Base-by-base conservation (phyloP, 805 yeast genomes). In the Blastobotrys terrestris region DNA sequence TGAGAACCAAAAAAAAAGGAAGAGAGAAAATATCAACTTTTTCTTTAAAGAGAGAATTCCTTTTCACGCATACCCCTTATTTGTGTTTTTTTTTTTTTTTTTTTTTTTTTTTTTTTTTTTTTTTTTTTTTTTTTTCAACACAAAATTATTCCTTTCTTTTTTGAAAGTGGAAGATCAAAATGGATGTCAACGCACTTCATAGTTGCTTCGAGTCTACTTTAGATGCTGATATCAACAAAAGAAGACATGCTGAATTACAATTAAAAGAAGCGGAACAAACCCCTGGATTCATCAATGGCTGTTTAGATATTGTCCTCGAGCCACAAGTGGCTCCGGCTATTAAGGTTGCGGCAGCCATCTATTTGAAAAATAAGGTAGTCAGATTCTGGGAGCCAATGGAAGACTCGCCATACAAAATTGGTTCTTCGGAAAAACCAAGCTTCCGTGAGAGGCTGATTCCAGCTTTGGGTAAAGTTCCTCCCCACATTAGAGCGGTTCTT, bases 151-250 rank as follows among this genome's bases (percentile, higher is more conserved):
- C 35, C 11, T 26, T 26, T 26, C 35, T 26, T 26, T 26, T 26
- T 11, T 6, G 11, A 26, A 26, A 11, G 5, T 26, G 35, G 35
- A 5, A 19, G 18, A 7, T 21, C 7, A 49, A 50, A 18, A 88
- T 90, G 95, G 89, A 89, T 67, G 80, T 81, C 21, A 71, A 76
- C 50, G 74, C 77, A 4, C 74, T 90, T 42, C 83, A 85, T 64
- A 81, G 80, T 60, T 86, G 92, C 68, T 88, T 90, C 63, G 79
- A 84, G 21, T 89, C 87, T 8, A 87, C 97, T 1, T 75, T 90
- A 48, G 83, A 80, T 59, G 81, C 87, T 0, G 83, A 85, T 62
- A 82, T 78, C 54, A 63, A 68, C 11, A 69, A 76, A 19, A 80
- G 95, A 60, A 74, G 73, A 49, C 78, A 79, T 49, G 94, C 96